These are phyloP conservation scores for Prunus dulcis DNA, from an alignment of 306 rosid species.

Conservation along the genomic window DNA sequence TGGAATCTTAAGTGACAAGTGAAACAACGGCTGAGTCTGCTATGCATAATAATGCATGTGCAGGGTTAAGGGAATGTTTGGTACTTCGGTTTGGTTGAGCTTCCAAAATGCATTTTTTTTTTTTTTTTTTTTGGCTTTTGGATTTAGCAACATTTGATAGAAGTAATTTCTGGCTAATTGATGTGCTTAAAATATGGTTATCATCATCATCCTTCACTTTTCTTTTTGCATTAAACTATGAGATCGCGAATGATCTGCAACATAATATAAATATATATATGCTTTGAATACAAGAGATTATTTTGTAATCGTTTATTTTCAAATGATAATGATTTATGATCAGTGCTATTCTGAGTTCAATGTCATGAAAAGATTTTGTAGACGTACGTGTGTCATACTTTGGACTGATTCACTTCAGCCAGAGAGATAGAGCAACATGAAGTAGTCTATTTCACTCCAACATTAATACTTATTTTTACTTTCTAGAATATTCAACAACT, in stretches of 20 bases:
- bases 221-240: background rate
- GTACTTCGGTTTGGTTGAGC: background rate
- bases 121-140: background rate
- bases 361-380: background rate
- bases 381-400: background rate
- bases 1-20: constrained; percentile 16
- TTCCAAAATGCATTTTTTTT: background rate
- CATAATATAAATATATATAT: background rate
- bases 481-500: no score
- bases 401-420: background rate
- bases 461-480: no score
- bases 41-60: constrained; percentile 1
- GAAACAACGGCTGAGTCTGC: constrained; percentile 11
- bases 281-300: background rate
- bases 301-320: background rate
- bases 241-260: constrained; percentile 1
- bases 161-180: background rate
- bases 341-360: background rate
- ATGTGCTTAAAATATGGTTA: background rate
- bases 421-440: background rate
- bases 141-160: background rate
- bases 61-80: constrained; percentile 11
- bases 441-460: background rate
- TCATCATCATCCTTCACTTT: background rate
- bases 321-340: background rate